Evolutionary conservation across 176 grass and related monocot species (phyloP).

Genomic region (Phragmites australis): DNA sequence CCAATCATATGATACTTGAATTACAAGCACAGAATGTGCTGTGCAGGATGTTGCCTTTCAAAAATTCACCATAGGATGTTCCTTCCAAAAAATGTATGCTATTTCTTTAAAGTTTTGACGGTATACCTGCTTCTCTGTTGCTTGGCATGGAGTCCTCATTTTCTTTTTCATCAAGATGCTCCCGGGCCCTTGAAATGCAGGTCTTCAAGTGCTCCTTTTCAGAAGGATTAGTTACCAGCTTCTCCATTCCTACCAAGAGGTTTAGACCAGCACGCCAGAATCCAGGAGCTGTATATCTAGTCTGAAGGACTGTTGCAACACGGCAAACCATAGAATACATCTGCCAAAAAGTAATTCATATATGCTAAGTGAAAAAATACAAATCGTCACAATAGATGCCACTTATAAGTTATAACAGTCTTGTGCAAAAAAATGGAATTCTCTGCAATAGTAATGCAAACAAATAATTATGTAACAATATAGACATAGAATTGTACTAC

Average conservation of each 20-base stretch:
- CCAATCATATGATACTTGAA: conserved; percentile 5
- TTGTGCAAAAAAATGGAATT: neutral
- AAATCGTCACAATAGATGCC: neutral
- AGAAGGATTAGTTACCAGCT: conserved; percentile 48
- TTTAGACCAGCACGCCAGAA: conserved; percentile 87
- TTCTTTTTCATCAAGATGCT: conserved; percentile 74
- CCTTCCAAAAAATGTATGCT: neutral
- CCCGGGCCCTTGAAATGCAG: conserved; percentile 66
- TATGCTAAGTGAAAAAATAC: conserved; percentile 11
- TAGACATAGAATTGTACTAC: neutral
- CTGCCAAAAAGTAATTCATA: conserved; percentile 35
- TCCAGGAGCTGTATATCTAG: conserved; percentile 80
- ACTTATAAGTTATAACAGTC: neutral
- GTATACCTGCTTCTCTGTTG: conserved; percentile 64
- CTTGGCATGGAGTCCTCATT: conserved; percentile 55
- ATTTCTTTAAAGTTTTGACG: neutral
- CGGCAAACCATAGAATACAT: conserved; percentile 75
- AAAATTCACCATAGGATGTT: neutral
- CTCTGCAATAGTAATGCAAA: conserved; percentile 4
- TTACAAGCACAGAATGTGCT: neutral
- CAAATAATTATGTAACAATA: conserved; percentile 8
- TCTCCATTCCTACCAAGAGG: conserved; percentile 74
- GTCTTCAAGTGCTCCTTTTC: conserved; percentile 73
- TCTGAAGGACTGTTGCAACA: conserved; percentile 82
- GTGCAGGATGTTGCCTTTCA: neutral